These are phyloP conservation scores for Stephanodiscus minutulus DNA, from an alignment of 108 stramenopile genomes.

Conservation along the genomic window DNA sequence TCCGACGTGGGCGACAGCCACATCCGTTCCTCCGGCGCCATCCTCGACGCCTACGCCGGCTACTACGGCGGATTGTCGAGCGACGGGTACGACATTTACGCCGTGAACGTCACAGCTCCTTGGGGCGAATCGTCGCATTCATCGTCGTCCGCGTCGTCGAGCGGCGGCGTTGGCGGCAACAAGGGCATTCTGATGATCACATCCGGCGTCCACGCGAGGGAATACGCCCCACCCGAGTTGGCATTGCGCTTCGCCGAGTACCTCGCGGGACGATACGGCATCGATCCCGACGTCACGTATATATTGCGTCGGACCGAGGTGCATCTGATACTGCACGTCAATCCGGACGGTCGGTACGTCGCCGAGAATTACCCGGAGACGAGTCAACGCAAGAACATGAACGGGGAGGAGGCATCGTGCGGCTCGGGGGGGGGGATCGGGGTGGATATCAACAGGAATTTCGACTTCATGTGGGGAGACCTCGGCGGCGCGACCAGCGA, in stretches of 20 bases:
- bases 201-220: slow-evolving; percentile 54
- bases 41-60: background rate
- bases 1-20: slow-evolving; percentile 51
- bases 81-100: slow-evolving; percentile 51
- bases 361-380: slow-evolving; percentile 40
- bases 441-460: slow-evolving; percentile 69
- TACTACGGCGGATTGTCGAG: background rate
- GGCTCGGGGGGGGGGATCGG: slow-evolving; percentile 7
- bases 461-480: slow-evolving; percentile 59
- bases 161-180: background rate
- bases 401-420: slow-evolving; percentile 18
- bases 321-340: slow-evolving; percentile 56
- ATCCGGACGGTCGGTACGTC: slow-evolving; percentile 61
- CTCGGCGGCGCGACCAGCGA: slow-evolving; percentile 28
- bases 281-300: slow-evolving; percentile 48
- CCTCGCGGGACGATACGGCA: slow-evolving; percentile 28
- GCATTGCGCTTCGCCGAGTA: slow-evolving; percentile 35
- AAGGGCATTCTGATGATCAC: slow-evolving; percentile 37
- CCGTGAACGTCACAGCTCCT: slow-evolving; percentile 42
- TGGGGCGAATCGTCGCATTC: background rate
- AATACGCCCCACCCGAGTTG: slow-evolving; percentile 62
- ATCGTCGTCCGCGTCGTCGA: background rate
- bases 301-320: slow-evolving; percentile 50
- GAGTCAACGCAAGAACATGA: slow-evolving; percentile 55
- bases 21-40: slow-evolving; percentile 3